Base-by-base conservation (phyloP, 768 basidiomycete genomes). In the Rhodotorula paludigena region DNA sequence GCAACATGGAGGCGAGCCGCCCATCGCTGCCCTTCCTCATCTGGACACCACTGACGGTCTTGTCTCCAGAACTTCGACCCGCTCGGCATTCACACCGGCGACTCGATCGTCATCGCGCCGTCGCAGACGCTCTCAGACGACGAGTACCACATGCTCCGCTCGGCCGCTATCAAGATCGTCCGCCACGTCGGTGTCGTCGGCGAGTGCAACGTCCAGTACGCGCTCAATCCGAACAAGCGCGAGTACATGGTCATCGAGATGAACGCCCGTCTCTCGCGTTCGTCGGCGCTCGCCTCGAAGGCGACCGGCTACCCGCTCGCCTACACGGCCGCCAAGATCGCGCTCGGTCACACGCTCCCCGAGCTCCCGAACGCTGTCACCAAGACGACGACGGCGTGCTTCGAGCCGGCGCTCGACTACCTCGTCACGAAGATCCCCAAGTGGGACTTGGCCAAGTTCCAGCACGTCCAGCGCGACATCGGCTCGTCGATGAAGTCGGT, bases 401-500 rank as follows among this genome's bases (percentile, higher is more conserved):
- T 98, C 80, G 96, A 99, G 77, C 94, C 96, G 33, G 94, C 93
- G 14, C 83, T 99, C 51, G 96, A 99, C 79, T 99, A 99, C 80
- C 96, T 99, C 76, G 96, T 99, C 67, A 96, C 92, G 56, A 99
- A 99, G 81, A 98, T 99, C 71, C 96, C 96, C 68, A 97, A 97
- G 79, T 98, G 96, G 94, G 96, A 99, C 81, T 82, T 99, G 63
- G 92, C 93, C 72, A 99, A 99, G 80, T 98, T 99, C 83, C 79
- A 87, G 47, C 90, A 94, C 76, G 96, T 98, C 65, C 87, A 94
- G 77, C 87, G 94, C 70, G 87, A 91, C 77, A 86, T 98, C 60
- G 96, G 94, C 33, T 97, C 93, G 5, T 86, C 94, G 25, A 98
- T 99, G 96, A 99, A 99, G 80, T 92, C 90, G 23, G 96, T 99